A percentile compares a stretch with the other conserved stretches of the same genome.
These are phyloP conservation scores for Ascobolus immersus DNA, from an alignment of 495 filamentous ascomycete species.

Conservation along the genomic window DNA sequence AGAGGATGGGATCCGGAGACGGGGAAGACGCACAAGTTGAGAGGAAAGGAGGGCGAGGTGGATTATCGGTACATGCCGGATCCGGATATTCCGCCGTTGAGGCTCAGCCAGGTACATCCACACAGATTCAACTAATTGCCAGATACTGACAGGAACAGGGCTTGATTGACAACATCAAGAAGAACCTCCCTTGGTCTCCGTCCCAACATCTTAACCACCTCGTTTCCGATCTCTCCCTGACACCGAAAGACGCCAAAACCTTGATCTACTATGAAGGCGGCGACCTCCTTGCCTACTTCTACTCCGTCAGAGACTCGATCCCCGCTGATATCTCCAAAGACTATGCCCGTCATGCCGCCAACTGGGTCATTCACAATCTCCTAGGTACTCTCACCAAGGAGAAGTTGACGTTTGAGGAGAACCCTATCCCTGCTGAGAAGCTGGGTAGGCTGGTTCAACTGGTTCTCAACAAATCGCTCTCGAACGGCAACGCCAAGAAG, in stretches of 20 bases:
- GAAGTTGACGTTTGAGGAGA: slow-evolving; percentile 26
- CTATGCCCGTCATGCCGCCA: slow-evolving; percentile 24
- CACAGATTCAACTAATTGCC: slow-evolving; percentile 34
- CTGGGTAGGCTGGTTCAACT: slow-evolving; percentile 37
- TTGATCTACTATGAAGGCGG: slow-evolving; percentile 56
- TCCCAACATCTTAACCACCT: too few relatives aligned
- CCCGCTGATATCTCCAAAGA: slow-evolving; percentile 5
- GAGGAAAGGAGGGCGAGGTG: slow-evolving; percentile 89
- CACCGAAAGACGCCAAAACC: slow-evolving; percentile 66
- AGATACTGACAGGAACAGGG: slow-evolving; percentile 42
- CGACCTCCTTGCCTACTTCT: slow-evolving; percentile 57
- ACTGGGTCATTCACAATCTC: slow-evolving; percentile 71
- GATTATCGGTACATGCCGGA: slow-evolving; percentile 99
- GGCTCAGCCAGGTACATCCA: slow-evolving; percentile 47
- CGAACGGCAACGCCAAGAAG: slow-evolving; percentile 32
- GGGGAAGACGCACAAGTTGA: slow-evolving; percentile 44
- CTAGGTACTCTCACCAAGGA: slow-evolving; percentile 41
- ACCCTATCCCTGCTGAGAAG: slow-evolving; percentile 29
- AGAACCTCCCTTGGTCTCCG: slow-evolving; percentile 35
- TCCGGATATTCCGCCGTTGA: slow-evolving; percentile 59
- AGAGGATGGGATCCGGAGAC: slow-evolving; percentile 70
- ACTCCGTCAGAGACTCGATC: slow-evolving; percentile 17
- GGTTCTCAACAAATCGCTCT: slow-evolving; percentile 7
- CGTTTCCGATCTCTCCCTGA: too few relatives aligned
- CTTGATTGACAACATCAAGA: slow-evolving; percentile 29